Conservation (phyloP, 2,329 filamentous ascomycete genomes). For the Sordariomycetes sp. region DNA sequence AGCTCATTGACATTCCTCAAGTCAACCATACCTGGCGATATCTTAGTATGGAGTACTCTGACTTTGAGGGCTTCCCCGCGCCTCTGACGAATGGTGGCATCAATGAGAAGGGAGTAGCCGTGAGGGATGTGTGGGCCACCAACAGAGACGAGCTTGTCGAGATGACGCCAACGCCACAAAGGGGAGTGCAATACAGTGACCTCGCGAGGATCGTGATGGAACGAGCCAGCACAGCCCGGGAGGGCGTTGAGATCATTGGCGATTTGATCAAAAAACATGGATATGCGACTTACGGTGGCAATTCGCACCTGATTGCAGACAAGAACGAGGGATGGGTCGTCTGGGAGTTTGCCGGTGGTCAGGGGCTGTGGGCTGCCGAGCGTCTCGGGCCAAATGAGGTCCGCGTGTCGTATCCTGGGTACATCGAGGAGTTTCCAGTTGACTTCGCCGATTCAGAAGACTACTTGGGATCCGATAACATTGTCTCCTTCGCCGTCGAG, state of each 20-base stretch:
- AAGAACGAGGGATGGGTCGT: conserved; percentile 18
- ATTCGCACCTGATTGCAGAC: conserved; percentile 29
- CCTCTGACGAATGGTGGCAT: conserved; percentile 33
- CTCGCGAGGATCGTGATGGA: conserved; percentile 28
- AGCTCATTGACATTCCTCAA: conserved; percentile 15
- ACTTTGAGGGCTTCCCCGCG: conserved; percentile 31
- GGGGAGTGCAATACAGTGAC: conserved; percentile 29
- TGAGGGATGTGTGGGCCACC: conserved; percentile 30
- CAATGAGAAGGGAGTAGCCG: conserved; percentile 29
- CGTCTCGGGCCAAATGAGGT: conserved; percentile 12
- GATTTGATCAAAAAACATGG: conserved; percentile 26
- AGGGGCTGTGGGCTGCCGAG: conserved; percentile 15
- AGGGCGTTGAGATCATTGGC: conserved; percentile 32
- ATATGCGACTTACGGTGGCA: conserved; percentile 31
- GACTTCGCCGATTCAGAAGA: conserved; percentile 11
- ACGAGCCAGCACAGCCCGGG: conserved; percentile 25
- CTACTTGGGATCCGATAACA: conserved; percentile 15
- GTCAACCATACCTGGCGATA: conserved; percentile 14
- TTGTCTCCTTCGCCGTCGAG: conserved; percentile 15
- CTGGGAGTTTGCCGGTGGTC: conserved; percentile 17
- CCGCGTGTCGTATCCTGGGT: conserved; percentile 16
- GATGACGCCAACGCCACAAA: conserved; percentile 29
- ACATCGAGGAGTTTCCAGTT: conserved; percentile 16
- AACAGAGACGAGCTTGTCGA: conserved; percentile 26
- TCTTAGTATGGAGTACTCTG: conserved; percentile 19